These are phyloP conservation scores for Bryoglossum gracile DNA, from an alignment of 495 filamentous ascomycete genomes.

Conservation along the genomic window DNA sequence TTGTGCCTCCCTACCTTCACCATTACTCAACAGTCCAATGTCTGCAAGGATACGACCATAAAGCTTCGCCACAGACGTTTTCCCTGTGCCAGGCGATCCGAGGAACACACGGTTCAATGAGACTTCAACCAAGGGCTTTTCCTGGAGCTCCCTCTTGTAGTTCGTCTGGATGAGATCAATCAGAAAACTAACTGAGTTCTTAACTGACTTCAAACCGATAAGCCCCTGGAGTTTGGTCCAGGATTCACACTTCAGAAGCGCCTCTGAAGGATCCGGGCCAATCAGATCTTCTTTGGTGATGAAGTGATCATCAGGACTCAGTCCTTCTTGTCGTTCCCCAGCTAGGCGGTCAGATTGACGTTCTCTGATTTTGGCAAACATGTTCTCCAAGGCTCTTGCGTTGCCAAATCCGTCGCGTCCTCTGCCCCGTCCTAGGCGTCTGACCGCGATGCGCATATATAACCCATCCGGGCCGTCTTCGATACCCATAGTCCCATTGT, in stretches of 20 bases:
- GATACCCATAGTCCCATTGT: slow-evolving; percentile 41
- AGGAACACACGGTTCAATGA: slow-evolving; percentile 66
- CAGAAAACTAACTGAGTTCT: slow-evolving; percentile 49
- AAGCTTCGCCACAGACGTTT: slow-evolving; percentile 68
- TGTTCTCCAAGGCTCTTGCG: slow-evolving; percentile 60
- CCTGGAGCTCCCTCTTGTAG: slow-evolving; percentile 53
- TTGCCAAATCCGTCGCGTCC: slow-evolving; percentile 67
- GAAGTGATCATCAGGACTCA: slow-evolving; percentile 39
- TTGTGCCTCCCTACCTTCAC: slow-evolving; percentile 57
- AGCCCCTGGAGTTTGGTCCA: slow-evolving; percentile 55
- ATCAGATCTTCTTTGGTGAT: slow-evolving; percentile 54
- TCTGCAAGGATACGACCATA: slow-evolving; percentile 60
- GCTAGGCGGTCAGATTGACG: slow-evolving; percentile 53
- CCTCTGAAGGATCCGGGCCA: slow-evolving; percentile 54
- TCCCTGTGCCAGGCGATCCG: slow-evolving; percentile 67
- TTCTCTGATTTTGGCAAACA: slow-evolving; percentile 41
- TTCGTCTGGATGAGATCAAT: slow-evolving; percentile 54
- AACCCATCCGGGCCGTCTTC: slow-evolving; percentile 55
- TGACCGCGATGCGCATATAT: slow-evolving; percentile 55
- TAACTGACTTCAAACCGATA: slow-evolving; percentile 56
- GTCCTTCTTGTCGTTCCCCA: slow-evolving; percentile 27
- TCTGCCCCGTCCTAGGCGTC: slow-evolving; percentile 53
- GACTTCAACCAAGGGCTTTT: slow-evolving; percentile 47
- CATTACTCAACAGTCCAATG: slow-evolving; percentile 52
- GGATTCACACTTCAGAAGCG: slow-evolving; percentile 40